These are phyloP conservation scores for Bipolaris gigantea DNA, from an alignment of 2,329 filamentous ascomycete species.

Conservation along the genomic window DNA sequence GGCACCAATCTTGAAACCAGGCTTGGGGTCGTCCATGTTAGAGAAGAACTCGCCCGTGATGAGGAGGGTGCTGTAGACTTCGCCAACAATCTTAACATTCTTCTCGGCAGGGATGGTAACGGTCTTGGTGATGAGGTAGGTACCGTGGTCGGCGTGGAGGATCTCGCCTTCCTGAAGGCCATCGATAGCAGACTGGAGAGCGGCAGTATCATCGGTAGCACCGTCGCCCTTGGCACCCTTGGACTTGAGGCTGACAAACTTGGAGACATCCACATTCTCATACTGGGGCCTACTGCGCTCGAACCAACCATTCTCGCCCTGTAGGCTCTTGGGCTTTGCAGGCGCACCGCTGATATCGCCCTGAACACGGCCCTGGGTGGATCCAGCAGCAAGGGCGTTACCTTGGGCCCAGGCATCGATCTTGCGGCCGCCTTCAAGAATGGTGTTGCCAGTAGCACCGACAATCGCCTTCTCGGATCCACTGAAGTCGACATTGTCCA, in stretches of 20 bases:
- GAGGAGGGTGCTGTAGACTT: slow-evolving; percentile 90
- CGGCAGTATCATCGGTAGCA: slow-evolving; percentile 79
- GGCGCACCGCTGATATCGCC: slow-evolving; percentile 51
- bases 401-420: slow-evolving; percentile 80
- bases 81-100: slow-evolving; percentile 84
- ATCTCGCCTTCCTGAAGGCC: slow-evolving; percentile 63
- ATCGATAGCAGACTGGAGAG: slow-evolving; percentile 78
- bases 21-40: slow-evolving; percentile 73
- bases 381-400: slow-evolving; percentile 63
- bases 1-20: slow-evolving; percentile 84
- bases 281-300: slow-evolving; percentile 91
- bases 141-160: slow-evolving; percentile 66
- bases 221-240: slow-evolving; percentile 88
- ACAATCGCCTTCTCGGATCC: slow-evolving; percentile 70
- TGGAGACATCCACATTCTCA: slow-evolving; percentile 63
- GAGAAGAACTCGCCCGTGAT: slow-evolving; percentile 74
- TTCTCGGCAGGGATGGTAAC: slow-evolving; percentile 61
- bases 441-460: slow-evolving; percentile 56
- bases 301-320: slow-evolving; percentile 70
- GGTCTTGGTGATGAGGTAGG: slow-evolving; percentile 63
- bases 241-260: slow-evolving; percentile 81
- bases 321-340: slow-evolving; percentile 67
- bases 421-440: slow-evolving; percentile 71
- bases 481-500: slow-evolving; percentile 88
- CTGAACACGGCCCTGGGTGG: slow-evolving; percentile 58